Conservation (phyloP, 768 basidiomycete genomes). For the Ephemerocybe angulata region DNA sequence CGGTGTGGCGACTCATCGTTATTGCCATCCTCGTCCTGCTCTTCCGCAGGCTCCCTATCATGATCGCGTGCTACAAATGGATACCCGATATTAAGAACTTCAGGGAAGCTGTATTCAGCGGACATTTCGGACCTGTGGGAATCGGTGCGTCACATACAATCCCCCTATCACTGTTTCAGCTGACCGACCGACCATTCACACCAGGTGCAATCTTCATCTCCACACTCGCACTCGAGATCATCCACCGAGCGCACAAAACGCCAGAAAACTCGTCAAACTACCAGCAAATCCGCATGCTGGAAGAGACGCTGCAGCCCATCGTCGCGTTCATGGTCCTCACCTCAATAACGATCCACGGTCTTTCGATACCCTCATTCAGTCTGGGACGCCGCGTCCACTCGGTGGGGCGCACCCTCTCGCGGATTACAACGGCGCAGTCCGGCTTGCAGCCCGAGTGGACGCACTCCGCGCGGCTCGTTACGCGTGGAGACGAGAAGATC, state of each 20-base stretch:
- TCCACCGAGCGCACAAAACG: constrained; percentile 40
- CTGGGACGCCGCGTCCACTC: constrained; percentile 88
- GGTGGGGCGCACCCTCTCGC: constrained; percentile 87
- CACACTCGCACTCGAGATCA: constrained; percentile 65
- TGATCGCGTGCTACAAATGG: constrained; percentile 83
- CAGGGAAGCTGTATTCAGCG: constrained; percentile 89
- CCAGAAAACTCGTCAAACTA: constrained; percentile 31
- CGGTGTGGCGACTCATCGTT: constrained; percentile 80
- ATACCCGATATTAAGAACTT: constrained; percentile 96
- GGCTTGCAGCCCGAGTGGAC: constrained; percentile 71
- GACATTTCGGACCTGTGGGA: constrained; percentile 91
- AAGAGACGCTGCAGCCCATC: constrained; percentile 83
- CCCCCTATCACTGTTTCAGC: neutral
- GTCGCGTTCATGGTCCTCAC: constrained; percentile 92
- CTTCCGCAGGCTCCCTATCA: constrained; percentile 77
- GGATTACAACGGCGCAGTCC: constrained; percentile 47
- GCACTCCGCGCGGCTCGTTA: constrained; percentile 66
- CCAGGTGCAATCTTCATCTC: constrained; percentile 92
- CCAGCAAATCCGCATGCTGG: constrained; percentile 60
- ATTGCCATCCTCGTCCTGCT: constrained; percentile 80
- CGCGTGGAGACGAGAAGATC: constrained; percentile 63
- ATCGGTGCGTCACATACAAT: constrained; percentile 44
- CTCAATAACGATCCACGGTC: constrained; percentile 83
- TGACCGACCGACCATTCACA: no score
- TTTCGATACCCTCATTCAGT: constrained; percentile 94